Conservation (phyloP, 495 filamentous ascomycete genomes). For the Mytilinidion resinicola region DNA sequence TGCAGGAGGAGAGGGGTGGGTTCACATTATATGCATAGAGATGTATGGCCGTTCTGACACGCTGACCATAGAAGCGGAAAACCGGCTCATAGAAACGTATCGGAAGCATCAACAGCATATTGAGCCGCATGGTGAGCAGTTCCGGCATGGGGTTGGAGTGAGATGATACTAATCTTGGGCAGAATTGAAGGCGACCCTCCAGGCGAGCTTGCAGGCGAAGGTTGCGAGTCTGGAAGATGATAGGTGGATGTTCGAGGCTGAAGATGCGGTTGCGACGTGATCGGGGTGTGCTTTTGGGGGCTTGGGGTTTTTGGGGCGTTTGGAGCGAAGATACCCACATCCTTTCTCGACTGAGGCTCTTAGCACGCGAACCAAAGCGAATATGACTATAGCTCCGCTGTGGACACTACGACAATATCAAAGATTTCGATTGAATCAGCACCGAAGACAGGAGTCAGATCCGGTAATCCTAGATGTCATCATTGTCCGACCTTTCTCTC, state of each 20-base stretch:
- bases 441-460: no score
- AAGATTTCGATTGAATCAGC: no score
- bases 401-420: no score
- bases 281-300: background rate
- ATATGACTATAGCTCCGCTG: no score
- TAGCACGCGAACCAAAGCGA: no score
- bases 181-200: conserved; percentile 67
- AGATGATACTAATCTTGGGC: conserved; percentile 25
- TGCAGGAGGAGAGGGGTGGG: conserved; percentile 22
- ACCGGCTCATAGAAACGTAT: conserved; percentile 34
- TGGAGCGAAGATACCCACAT: background rate
- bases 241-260: conserved; percentile 83
- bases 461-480: no score
- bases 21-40: background rate
- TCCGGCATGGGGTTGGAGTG: background rate
- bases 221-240: conserved; percentile 70
- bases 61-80: conserved; percentile 41
- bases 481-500: no score
- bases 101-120: conserved; percentile 53
- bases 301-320: background rate
- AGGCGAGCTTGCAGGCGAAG: conserved; percentile 61
- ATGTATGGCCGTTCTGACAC: background rate
- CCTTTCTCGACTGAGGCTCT: background rate
- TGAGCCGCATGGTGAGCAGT: conserved; percentile 60
- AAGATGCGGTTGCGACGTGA: conserved; percentile 36